These are phyloP conservation scores for Thielaviopsis euricoi DNA, from an alignment of 2,329 filamentous ascomycete genomes.

Conservation along the genomic window DNA sequence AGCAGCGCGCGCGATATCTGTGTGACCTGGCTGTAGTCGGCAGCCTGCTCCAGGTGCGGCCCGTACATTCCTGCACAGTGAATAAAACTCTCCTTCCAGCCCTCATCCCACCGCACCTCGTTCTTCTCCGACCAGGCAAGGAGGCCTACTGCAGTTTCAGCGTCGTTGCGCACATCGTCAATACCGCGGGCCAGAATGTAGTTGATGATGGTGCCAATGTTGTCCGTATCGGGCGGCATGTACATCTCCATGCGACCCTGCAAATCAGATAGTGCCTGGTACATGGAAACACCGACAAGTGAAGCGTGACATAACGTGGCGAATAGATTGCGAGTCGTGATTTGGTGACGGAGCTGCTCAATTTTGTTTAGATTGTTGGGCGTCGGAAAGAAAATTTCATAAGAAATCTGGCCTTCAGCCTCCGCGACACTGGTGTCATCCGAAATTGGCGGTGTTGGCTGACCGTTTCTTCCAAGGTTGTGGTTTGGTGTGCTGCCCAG, in stretches of 20 bases:
- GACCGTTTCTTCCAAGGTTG: slow-evolving; percentile 18
- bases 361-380: slow-evolving; percentile 30
- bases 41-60: slow-evolving; percentile 28
- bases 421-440: slow-evolving; percentile 30
- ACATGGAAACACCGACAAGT: slow-evolving; percentile 46
- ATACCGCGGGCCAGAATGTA: slow-evolving; percentile 43
- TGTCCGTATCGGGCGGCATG: slow-evolving; percentile 38
- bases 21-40: slow-evolving; percentile 42
- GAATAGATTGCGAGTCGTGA: slow-evolving; percentile 54
- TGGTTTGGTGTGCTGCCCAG: slow-evolving; percentile 9
- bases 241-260: slow-evolving; percentile 43
- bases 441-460: slow-evolving; percentile 22
- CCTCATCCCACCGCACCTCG: slow-evolving; percentile 45
- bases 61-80: slow-evolving; percentile 50
- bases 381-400: slow-evolving; percentile 47
- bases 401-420: slow-evolving; percentile 37
- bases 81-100: slow-evolving; percentile 50
- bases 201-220: slow-evolving; percentile 40
- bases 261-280: slow-evolving; percentile 46
- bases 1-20: slow-evolving; percentile 46
- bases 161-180: slow-evolving; percentile 46
- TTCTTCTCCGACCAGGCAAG: slow-evolving; percentile 50
- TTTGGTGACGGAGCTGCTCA: slow-evolving; percentile 38
- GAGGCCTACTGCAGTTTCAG: slow-evolving; percentile 41
- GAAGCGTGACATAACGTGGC: slow-evolving; percentile 47